Evolutionary conservation across 805 yeast species (phyloP).

Genomic region (Candida adriatica): DNA sequence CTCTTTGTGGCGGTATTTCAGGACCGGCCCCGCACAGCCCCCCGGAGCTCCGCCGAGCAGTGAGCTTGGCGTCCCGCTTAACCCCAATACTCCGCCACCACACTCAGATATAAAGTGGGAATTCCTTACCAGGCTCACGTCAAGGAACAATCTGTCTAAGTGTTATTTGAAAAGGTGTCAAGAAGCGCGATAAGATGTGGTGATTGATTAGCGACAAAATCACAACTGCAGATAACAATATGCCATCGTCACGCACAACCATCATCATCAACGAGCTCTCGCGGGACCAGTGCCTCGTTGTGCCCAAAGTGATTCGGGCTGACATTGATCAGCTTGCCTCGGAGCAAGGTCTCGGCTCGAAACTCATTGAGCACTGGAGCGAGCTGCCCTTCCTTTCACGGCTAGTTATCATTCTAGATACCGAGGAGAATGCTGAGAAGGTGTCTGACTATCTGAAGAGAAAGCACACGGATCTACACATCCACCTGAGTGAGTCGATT

Average conservation of each 20-base stretch:
- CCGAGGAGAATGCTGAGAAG: constrained; percentile 20
- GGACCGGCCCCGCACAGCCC: too few relatives aligned
- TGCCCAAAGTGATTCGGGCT: constrained; percentile 14
- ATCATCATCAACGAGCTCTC: constrained; percentile 20
- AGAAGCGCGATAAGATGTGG: neutral
- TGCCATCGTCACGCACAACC: constrained; percentile 14
- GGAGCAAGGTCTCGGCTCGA: neutral
- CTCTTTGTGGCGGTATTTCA: too few relatives aligned
- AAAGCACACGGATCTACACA: constrained; percentile 17
- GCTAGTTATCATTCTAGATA: constrained; percentile 30
- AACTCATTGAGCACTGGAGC: constrained; percentile 27
- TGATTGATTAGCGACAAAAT: neutral
- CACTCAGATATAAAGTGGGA: too few relatives aligned
- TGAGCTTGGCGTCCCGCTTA: too few relatives aligned
- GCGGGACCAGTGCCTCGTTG: constrained; percentile 14
- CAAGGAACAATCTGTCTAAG: too few relatives aligned
- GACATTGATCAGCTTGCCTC: constrained; percentile 10
- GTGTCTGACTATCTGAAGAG: constrained; percentile 19
- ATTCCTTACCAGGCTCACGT: too few relatives aligned
- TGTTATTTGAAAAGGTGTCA: neutral
- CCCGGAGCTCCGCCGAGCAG: too few relatives aligned
- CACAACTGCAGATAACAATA: constrained; percentile 1
- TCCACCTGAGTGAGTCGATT: constrained; percentile 30
- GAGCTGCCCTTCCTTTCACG: constrained; percentile 37
- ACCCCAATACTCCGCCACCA: too few relatives aligned